phyloP scores from a whole-genome alignment of 2,329 filamentous ascomycete species.

The Chalara sp. region DNA sequence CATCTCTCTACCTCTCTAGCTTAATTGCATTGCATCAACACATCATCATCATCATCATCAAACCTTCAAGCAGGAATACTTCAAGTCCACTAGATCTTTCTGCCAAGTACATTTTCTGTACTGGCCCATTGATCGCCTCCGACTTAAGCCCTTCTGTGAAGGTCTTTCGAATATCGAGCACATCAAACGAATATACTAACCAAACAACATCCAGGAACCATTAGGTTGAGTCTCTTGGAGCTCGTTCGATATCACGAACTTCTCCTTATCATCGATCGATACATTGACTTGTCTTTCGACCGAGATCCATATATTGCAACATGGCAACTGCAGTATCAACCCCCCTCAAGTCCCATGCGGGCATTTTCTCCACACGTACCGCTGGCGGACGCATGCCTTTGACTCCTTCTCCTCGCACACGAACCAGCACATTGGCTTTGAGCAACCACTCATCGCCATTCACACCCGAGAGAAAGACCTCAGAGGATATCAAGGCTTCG shows the following conservation, averaged over 20 bases:
- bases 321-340: conserved; percentile 90
- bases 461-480: conserved; percentile 59
- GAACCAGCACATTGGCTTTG: conserved; percentile 43
- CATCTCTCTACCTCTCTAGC: conserved; percentile 23
- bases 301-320: conserved; percentile 37
- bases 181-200: conserved; percentile 40
- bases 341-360: conserved; percentile 89
- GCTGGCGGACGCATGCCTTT: conserved; percentile 92
- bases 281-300: conserved; percentile 43
- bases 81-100: conserved; percentile 40
- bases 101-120: conserved; percentile 25
- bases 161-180: conserved; percentile 45
- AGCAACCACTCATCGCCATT: conserved; percentile 63
- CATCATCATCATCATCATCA: not conserved
- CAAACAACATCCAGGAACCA: conserved; percentile 44
- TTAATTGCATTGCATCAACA: conserved; percentile 11
- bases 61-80: conserved; percentile 23
- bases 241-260: conserved; percentile 38
- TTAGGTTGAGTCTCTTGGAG: conserved; percentile 55
- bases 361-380: conserved; percentile 85
- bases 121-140: conserved; percentile 41
- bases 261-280: conserved; percentile 33
- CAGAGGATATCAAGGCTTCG: conserved; percentile 37
- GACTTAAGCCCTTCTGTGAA: conserved; percentile 37
- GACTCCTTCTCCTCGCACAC: conserved; percentile 77